These are phyloP conservation scores for Gonapodya prolifera DNA, from an alignment of 192 early-diverging fungal species.

Conservation along the genomic window DNA sequence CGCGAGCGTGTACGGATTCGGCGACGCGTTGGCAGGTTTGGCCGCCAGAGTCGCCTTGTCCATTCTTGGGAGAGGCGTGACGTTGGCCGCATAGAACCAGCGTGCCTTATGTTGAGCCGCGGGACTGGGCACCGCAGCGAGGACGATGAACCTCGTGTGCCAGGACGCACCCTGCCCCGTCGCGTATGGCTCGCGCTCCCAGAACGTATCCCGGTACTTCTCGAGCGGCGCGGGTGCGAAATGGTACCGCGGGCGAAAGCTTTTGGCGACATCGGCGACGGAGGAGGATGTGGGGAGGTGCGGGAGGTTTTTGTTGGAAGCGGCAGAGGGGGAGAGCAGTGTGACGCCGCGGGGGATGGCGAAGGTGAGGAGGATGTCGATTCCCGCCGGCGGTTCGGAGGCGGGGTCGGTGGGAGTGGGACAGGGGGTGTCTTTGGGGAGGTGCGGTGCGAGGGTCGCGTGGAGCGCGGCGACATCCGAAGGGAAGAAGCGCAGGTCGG, in stretches of 20 bases:
- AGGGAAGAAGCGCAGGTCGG: too few species aligned
- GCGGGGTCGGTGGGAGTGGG: too few species aligned
- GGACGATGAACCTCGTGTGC: neutral
- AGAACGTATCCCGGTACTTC: neutral
- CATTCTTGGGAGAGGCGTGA: neutral
- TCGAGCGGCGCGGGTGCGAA: neutral
- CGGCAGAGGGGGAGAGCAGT: neutral
- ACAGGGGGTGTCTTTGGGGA: too few species aligned
- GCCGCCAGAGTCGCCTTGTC: neutral
- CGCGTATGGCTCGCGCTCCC: neutral
- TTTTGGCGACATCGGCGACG: neutral
- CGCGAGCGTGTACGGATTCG: neutral
- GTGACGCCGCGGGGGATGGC: neutral
- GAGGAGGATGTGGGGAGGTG: neutral
- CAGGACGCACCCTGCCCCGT: neutral
- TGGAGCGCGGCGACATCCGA: too few species aligned
- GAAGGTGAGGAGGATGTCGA: neutral
- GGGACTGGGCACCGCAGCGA: neutral
- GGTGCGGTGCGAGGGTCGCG: too few species aligned
- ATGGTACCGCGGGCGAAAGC: neutral
- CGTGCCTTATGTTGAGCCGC: neutral
- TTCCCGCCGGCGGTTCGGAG: too few species aligned
- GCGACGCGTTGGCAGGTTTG: neutral
- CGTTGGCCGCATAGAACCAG: neutral
- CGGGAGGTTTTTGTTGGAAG: neutral